Conservation (phyloP, 2,329 filamentous ascomycete species). For the Fusarium proliferatum region DNA sequence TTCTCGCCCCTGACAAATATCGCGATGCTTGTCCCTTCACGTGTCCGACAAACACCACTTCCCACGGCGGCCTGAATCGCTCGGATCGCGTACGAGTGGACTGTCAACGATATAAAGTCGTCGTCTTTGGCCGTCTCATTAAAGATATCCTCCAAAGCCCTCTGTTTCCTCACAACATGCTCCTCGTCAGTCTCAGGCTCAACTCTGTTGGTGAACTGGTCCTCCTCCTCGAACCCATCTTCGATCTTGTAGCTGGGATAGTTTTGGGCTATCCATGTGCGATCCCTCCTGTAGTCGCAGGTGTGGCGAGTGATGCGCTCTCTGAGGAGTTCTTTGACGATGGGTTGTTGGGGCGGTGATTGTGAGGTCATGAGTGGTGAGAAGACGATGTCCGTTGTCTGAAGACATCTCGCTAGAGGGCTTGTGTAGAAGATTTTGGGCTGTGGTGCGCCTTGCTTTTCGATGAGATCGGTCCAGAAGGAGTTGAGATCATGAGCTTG, state of each 20-base stretch:
- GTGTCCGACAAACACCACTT: constrained; percentile 58
- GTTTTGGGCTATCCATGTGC: constrained; percentile 58
- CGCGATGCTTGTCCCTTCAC: constrained; percentile 65
- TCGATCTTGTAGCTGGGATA: constrained; percentile 66
- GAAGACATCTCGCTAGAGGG: constrained; percentile 68
- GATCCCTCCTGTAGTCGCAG: constrained; percentile 66
- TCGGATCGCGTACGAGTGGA: constrained; percentile 60
- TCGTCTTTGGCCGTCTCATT: constrained; percentile 49
- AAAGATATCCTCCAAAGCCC: constrained; percentile 61
- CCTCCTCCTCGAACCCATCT: constrained; percentile 64
- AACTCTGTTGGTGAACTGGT: constrained; percentile 62
- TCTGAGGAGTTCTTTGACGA: constrained; percentile 68
- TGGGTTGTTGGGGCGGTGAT: constrained; percentile 58
- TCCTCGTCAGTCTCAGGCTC: constrained; percentile 61
- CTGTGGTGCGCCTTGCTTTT: constrained; percentile 59
- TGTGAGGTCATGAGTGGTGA: constrained; percentile 51
- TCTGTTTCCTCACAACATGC: constrained; percentile 57
- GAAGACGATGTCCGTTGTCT: constrained; percentile 66
- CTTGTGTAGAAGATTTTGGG: constrained; percentile 67
- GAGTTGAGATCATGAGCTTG: constrained; percentile 64
- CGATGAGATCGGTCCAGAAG: constrained; percentile 63
- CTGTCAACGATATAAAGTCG: constrained; percentile 61
- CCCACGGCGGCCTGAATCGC: constrained; percentile 56
- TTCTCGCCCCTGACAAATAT: constrained; percentile 62
- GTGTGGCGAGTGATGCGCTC: constrained; percentile 71